phyloP scores from a whole-genome alignment of 2,329 filamentous ascomycete species.

The Rutstroemia sp. region DNA sequence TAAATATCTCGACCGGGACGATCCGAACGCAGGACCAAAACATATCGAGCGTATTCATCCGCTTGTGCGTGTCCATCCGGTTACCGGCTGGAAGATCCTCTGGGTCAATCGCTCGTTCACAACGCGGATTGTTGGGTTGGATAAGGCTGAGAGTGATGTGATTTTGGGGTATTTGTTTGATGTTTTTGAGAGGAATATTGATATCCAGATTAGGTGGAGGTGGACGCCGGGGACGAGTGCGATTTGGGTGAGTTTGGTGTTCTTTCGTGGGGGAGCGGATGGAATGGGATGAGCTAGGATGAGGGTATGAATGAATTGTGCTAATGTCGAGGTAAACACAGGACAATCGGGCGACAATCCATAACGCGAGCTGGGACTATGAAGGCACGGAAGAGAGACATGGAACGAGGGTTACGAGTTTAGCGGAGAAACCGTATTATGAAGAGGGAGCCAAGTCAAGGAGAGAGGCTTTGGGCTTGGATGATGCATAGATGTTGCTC shows the following conservation, averaged over 20 bases:
- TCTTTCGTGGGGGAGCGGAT: not conserved
- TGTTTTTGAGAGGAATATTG: slow-evolving; percentile 59
- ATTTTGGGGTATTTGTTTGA: slow-evolving; percentile 60
- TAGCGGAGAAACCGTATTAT: slow-evolving; percentile 67
- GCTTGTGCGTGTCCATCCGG: slow-evolving; percentile 62
- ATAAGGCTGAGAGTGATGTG: slow-evolving; percentile 60
- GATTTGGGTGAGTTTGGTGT: slow-evolving; percentile 41
- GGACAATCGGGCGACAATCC: slow-evolving; percentile 66
- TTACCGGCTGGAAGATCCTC: slow-evolving; percentile 66
- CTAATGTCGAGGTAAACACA: not conserved
- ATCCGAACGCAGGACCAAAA: slow-evolving; percentile 54
- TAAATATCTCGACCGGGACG: slow-evolving; percentile 56
- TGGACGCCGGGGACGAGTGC: slow-evolving; percentile 63
- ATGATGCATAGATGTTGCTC: slow-evolving; percentile 36
- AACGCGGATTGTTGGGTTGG: slow-evolving; percentile 58
- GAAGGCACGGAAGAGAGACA: slow-evolving; percentile 59
- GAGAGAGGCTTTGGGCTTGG: slow-evolving; percentile 57
- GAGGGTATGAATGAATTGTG: not conserved
- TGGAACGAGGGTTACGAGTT: slow-evolving; percentile 61
- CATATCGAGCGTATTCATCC: slow-evolving; percentile 62
- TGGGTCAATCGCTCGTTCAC: slow-evolving; percentile 69
- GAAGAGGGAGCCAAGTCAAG: slow-evolving; percentile 56
- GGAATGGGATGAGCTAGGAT: not conserved
- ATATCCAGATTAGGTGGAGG: slow-evolving; percentile 65
- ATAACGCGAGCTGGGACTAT: slow-evolving; percentile 70